Percentiles rank a stretch among this genome's conserved stretches.
Conservation (phyloP, 2,329 filamentous ascomycete species). For the Penicillium polonicum region DNA sequence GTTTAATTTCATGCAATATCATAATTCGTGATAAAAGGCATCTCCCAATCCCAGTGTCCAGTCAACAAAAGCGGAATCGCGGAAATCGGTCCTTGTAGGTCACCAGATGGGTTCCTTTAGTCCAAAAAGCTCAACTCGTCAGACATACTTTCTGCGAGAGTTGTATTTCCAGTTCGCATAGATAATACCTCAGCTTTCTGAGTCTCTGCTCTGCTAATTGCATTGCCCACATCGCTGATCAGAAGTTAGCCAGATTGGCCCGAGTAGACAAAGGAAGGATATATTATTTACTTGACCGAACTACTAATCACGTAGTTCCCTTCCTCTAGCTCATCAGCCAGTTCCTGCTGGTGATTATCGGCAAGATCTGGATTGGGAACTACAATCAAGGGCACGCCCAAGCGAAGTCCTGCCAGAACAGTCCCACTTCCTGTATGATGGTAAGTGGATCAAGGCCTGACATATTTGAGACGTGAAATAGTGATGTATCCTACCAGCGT, state of each 20-base stretch:
- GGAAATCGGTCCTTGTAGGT: background rate
- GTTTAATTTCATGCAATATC: background rate
- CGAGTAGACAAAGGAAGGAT: background rate
- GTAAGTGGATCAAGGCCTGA: slow-evolving; percentile 5
- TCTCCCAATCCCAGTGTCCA: background rate
- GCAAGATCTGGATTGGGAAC: slow-evolving; percentile 81
- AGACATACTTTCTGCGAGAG: slow-evolving; percentile 1
- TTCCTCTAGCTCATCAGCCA: slow-evolving; percentile 71
- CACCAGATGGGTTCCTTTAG: slow-evolving; percentile 28
- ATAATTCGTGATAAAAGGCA: background rate
- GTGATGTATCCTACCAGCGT: slow-evolving; percentile 66
- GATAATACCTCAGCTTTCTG: slow-evolving; percentile 35
- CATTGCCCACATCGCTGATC: slow-evolving; percentile 47
- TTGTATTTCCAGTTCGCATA: background rate
- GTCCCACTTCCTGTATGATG: slow-evolving; percentile 72
- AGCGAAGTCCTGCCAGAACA: slow-evolving; percentile 76
- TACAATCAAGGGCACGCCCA: slow-evolving; percentile 75
- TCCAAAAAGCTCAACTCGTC: slow-evolving; percentile 58
- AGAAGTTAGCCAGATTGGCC: slow-evolving; percentile 10
- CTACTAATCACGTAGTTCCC: slow-evolving; percentile 77
- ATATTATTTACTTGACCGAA: slow-evolving; percentile 57
- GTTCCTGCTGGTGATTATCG: slow-evolving; percentile 86
- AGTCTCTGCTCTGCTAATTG: slow-evolving; percentile 44
- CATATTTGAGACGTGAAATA: background rate
- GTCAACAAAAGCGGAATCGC: background rate